Evolutionary conservation across 768 basidiomycete genomes (phyloP).

Genomic region (Baorangia bicolor): DNA sequence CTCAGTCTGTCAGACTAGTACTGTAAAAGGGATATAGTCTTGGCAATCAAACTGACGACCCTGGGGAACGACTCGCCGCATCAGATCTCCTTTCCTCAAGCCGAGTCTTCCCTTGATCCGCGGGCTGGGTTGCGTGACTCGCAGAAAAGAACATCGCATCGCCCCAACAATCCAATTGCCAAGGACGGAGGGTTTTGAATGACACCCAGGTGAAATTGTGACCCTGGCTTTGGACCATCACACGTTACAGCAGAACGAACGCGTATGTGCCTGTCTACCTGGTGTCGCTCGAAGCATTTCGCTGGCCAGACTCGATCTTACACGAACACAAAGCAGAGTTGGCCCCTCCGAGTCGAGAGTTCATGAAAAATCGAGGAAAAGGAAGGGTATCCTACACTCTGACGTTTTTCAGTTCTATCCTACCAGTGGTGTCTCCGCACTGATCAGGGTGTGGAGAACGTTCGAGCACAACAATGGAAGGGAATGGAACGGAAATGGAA

Average conservation of each 20-base stretch:
- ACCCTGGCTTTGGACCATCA: neutral
- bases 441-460: neutral
- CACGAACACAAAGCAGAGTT: neutral
- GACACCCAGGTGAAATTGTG: neutral
- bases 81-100: neutral
- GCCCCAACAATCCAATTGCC: neutral
- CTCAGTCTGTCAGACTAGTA: neutral
- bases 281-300: neutral
- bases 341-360: neutral
- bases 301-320: neutral
- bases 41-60: neutral
- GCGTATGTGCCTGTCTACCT: neutral
- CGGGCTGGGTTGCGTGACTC: neutral
- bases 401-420: neutral
- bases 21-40: neutral
- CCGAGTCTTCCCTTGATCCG: constrained; percentile 5
- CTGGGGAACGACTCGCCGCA: neutral
- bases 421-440: neutral
- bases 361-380: neutral
- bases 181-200: neutral
- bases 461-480: neutral
- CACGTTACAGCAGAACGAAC: neutral
- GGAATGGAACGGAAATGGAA: neutral
- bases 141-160: neutral
- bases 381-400: neutral